Conservation (phyloP, 1,284 basidiomycete species). For the Ceratorhiza oryzae-sativae region DNA sequence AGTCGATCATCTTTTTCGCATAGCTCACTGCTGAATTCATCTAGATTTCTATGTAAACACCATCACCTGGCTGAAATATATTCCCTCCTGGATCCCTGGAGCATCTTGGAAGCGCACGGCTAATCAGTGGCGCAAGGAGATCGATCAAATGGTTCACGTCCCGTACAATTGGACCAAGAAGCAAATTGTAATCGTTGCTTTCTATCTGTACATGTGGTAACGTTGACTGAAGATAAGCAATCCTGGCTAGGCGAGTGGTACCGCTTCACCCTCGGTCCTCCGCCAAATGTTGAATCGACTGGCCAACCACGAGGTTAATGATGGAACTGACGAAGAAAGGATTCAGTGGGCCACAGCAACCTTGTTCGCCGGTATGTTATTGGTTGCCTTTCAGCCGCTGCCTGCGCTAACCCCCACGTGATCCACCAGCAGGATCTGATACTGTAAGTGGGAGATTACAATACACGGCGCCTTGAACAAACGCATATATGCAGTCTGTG, state of each 20-base stretch:
- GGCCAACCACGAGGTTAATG: not conserved
- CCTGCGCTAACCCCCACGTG: not conserved
- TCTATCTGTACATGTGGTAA: not conserved
- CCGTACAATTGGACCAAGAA: constrained; percentile 28
- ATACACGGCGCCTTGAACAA: too few relatives aligned
- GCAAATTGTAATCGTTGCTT: constrained; percentile 4
- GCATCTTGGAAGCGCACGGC: constrained; percentile 38
- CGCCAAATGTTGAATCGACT: not conserved
- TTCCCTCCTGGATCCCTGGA: constrained; percentile 40
- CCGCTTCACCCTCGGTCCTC: not conserved
- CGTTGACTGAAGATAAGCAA: not conserved
- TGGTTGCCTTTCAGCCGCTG: not conserved
- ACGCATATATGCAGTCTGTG: too few relatives aligned
- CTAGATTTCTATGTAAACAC: constrained; percentile 27
- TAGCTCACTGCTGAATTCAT: not conserved
- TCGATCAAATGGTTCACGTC: constrained; percentile 12
- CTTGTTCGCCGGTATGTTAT: constrained; percentile 10
- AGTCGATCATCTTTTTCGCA: not conserved
- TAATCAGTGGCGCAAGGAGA: constrained; percentile 26
- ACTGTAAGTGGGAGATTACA: too few relatives aligned
- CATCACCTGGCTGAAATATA: constrained; percentile 29
- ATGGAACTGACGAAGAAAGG: not conserved
- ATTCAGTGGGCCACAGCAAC: constrained; percentile 25
- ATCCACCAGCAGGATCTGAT: constrained; percentile 6
- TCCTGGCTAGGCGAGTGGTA: constrained; percentile 5